Percentiles rank a stretch among this genome's conserved stretches.
These are phyloP conservation scores for Articulospora tetracladia DNA, from an alignment of 495 filamentous ascomycete species.

Conservation along the genomic window DNA sequence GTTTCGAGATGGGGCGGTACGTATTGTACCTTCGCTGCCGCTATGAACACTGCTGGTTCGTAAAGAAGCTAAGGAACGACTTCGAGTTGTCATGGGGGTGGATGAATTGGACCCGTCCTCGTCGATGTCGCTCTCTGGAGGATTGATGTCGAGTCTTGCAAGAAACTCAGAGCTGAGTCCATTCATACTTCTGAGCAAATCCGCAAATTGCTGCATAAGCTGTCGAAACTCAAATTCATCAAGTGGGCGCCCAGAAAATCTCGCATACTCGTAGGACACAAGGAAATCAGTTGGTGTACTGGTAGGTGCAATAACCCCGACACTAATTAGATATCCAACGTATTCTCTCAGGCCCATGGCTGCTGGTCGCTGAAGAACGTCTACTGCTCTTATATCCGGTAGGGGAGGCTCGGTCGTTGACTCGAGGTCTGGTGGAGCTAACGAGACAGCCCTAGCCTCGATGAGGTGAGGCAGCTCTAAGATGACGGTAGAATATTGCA, in stretches of 20 bases:
- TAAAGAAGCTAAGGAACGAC: conserved; percentile 23
- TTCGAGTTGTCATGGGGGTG: conserved; percentile 28
- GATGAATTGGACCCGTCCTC: conserved; percentile 42
- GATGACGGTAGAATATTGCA: conserved; percentile 80
- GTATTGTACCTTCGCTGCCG: conserved; percentile 27
- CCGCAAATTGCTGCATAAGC: conserved; percentile 85
- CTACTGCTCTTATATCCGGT: conserved; percentile 58
- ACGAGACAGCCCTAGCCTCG: conserved; percentile 84
- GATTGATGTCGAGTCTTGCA: conserved; percentile 31
- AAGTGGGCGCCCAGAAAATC: conserved; percentile 61
- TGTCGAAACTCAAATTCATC: conserved; percentile 67
- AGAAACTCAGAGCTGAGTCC: conserved; percentile 47
- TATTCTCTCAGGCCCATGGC: conserved; percentile 82
- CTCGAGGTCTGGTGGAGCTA: conserved; percentile 61
- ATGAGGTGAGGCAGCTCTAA: conserved; percentile 86
- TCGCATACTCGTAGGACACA: conserved; percentile 71
- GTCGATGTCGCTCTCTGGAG: conserved; percentile 36
- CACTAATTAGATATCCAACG: conserved; percentile 59
- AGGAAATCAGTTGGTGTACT: conserved; percentile 62
- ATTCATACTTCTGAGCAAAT: conserved; percentile 73
- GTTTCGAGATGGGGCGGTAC: conserved; percentile 23
- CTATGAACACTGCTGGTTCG: conserved; percentile 13
- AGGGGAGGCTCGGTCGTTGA: conserved; percentile 36
- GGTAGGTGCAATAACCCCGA: conserved; percentile 60
- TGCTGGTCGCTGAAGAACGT: conserved; percentile 63